These are phyloP conservation scores for Nephelium lappaceum DNA, from an alignment of 345 rosid species.

Conservation along the genomic window DNA sequence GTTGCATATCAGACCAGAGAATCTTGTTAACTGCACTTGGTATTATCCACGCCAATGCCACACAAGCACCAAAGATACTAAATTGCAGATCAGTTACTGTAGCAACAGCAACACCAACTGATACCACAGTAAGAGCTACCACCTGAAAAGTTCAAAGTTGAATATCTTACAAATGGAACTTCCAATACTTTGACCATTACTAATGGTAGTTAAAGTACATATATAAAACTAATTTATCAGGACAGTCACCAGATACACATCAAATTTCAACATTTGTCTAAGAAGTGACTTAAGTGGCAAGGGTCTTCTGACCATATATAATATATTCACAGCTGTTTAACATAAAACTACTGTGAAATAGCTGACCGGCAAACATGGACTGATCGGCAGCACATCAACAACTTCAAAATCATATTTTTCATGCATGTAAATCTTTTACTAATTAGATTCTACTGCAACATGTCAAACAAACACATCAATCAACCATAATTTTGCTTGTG, in stretches of 20 bases:
- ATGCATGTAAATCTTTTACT: not conserved
- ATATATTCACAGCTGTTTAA: not conserved
- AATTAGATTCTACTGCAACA: not conserved
- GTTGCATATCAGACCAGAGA: conserved; percentile 92
- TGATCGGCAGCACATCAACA: not conserved
- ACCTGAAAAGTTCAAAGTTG: conserved; percentile 53
- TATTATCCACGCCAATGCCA: conserved; percentile 92
- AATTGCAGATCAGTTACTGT: conserved; percentile 95
- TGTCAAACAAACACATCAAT: conserved; percentile 6
- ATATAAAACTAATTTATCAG: not conserved
- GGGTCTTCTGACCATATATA: not conserved
- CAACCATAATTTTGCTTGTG: conserved; percentile 3
- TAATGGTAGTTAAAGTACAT: not conserved
- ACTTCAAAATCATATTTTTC: not conserved
- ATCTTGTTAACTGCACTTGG: conserved; percentile 95
- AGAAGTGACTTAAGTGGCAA: no score
- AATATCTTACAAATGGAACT: not conserved
- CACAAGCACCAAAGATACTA: conserved; percentile 83
- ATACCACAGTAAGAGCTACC: conserved; percentile 71
- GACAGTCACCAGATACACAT: not conserved
- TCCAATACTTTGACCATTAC: not conserved
- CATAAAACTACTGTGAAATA: not conserved
- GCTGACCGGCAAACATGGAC: no score
- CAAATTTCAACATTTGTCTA: no score
- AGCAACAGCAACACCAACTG: conserved; percentile 91